These are phyloP conservation scores for Talaromyces islandicus DNA, from an alignment of 2,329 filamentous ascomycete genomes.

Conservation along the genomic window DNA sequence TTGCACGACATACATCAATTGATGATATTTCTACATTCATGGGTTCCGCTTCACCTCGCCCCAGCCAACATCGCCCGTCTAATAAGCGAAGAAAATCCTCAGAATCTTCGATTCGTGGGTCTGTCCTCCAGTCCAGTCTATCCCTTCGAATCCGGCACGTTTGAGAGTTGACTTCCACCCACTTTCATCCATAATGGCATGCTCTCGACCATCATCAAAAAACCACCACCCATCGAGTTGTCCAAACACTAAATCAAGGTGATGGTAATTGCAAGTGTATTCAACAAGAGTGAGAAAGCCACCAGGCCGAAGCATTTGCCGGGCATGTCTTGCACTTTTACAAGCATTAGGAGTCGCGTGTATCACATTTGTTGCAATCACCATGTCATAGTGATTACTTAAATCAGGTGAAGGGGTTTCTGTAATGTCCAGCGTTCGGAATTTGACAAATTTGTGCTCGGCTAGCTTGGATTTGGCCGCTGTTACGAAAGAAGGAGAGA, in stretches of 20 bases:
- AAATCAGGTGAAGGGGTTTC: conserved; percentile 26
- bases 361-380: conserved; percentile 29
- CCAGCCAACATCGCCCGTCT: not conserved
- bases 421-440: conserved; percentile 23
- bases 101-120: conserved; percentile 5
- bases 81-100: conserved; percentile 14
- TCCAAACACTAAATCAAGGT: conserved; percentile 31
- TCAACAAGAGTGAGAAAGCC: conserved; percentile 44
- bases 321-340: conserved; percentile 18
- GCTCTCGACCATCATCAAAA: conserved; percentile 26
- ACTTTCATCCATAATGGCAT: conserved; percentile 13
- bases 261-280: conserved; percentile 21
- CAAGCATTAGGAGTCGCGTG: conserved; percentile 23
- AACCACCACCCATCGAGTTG: conserved; percentile 37
- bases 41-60: too few relatives aligned
- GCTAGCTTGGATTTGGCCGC: not conserved
- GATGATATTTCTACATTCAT: too few relatives aligned
- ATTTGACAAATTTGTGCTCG: conserved; percentile 13
- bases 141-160: conserved; percentile 15
- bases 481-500: conserved; percentile 15
- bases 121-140: conserved; percentile 18
- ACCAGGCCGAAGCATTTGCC: conserved; percentile 29
- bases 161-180: conserved; percentile 16
- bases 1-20: too few relatives aligned
- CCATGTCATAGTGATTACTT: conserved; percentile 24